Base-by-base conservation (phyloP, 371 early-diverging fungal species). In the Phascolomyces articulosus region DNA sequence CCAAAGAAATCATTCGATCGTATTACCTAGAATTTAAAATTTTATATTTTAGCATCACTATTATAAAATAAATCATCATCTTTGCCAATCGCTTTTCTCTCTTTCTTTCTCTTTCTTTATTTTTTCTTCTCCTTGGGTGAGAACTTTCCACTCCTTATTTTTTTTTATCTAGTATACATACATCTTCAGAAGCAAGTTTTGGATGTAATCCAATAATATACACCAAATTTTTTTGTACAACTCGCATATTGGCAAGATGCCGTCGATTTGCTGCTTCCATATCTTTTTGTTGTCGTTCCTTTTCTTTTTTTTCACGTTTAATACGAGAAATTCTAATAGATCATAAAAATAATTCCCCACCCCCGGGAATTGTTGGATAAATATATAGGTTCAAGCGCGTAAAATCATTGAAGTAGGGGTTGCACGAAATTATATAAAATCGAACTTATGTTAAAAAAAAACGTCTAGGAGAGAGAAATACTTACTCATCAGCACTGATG, bases 171-270 rank as follows among this genome's bases (percentile, higher is more conserved):
- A 1, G 44, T 20, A 47, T 15, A 49, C 6, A 55, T 82, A 93
- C 94, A 75, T 98, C 97, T 71, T 97, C 97, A 4, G 88, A 90
- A 4, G 92, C 91, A 23, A 94, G 73, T 66, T 90, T 93, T 2
- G 93, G 74, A 26, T 94, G 93, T 38, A 98, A 73, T 3, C 97
- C 97, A 61, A 96, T 91, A 13, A 97, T 95, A 73, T 98, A 98
- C 6, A 97, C 95, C 34, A 98, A 83, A 67, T 95, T 97, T 78
- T 95, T 95, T 72, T 96, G 97, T 9, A 96, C 94, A 0, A 98
- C 96, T 38, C 98, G 77, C 75, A 94, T 92, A 74, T 93, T 95
- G 15, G 95, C 87, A 55, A 98, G 82, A 72, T 96, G 95, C 34
- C 90, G 85, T 55, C 94, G 83, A 68, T 90, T 89, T 83, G 91